Base-by-base conservation (phyloP, 202 grass and related monocot species). In the Cymbopogon flexuosus region DNA sequence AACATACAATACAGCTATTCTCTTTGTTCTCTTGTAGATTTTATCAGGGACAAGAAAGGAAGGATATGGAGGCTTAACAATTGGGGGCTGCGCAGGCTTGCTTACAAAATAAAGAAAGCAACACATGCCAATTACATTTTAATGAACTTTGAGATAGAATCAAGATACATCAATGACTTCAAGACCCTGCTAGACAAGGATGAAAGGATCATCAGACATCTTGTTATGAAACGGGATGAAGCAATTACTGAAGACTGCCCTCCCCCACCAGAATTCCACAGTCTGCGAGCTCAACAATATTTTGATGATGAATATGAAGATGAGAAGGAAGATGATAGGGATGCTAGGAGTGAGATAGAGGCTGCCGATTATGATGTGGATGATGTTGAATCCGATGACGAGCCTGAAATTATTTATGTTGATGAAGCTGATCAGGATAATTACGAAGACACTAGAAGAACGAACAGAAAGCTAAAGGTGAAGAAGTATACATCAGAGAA, bases 121-220 rank as follows among this genome's bases (percentile, higher is more conserved):
- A 86, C 36, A 8, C 83, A 93, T 79, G 96, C 92, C 52, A 94
- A 93, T 77, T 98, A 98, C 70, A 84, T 95, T 37, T 67, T 95
- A 36, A 98, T 98, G 92, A 98, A 98, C 79, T 95, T 95, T 76
- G 92, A 98, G 86, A 83, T 98, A n/a, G 92, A 98, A 49, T 30
- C 95, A 68, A 94, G 90, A 81, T 87, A 80, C 81, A 86, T 93
- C 33, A 93, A 98, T 14, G 88, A 98, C 62, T 93, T 98, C 59
- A 98, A 98, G 81, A 95, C 83, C 62, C 73, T 95, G 82, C 79
- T 95, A 18, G 92, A 95, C 66, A 95, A 91, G 83, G 96, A 98
- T 56, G 96, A 95, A 59, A 84, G 90, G 81, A 89, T 98, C 29
- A 93, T 98, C 57, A 86, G 96, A 18, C 96, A 98, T 72, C 81